A percentile compares a stretch with the other conserved stretches of the same genome.
These are phyloP conservation scores for Paxillus involutus DNA, from an alignment of 768 basidiomycete genomes.

Conservation along the genomic window DNA sequence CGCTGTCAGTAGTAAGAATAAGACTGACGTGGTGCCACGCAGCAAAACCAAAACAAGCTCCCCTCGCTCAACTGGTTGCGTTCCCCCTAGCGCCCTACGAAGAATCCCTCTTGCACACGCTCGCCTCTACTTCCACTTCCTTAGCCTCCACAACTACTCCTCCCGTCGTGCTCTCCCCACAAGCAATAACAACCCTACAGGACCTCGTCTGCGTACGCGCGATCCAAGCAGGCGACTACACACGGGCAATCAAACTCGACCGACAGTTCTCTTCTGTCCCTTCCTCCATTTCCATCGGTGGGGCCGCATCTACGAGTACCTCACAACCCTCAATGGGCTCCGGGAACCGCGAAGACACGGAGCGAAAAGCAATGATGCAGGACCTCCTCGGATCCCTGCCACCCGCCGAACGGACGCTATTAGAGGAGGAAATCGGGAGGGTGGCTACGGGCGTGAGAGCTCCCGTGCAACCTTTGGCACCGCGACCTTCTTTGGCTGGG, in stretches of 20 bases:
- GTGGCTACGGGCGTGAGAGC: slow-evolving; percentile 24
- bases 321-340: slow-evolving; percentile 15
- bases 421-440: slow-evolving; percentile 59
- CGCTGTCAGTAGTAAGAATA: neutral
- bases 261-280: slow-evolving; percentile 53
- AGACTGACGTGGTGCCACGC: neutral
- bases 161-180: slow-evolving; percentile 34
- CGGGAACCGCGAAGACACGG: slow-evolving; percentile 34
- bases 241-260: slow-evolving; percentile 76
- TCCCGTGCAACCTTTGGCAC: slow-evolving; percentile 1
- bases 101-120: slow-evolving; percentile 52
- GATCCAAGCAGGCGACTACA: slow-evolving; percentile 67
- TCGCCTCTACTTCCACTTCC: slow-evolving; percentile 49
- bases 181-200: slow-evolving; percentile 60
- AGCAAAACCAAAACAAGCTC: slow-evolving; percentile 60
- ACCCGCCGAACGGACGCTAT: slow-evolving; percentile 55
- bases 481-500: slow-evolving; percentile 13
- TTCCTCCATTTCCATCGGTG: slow-evolving; percentile 24
- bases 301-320: slow-evolving; percentile 3
- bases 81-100: slow-evolving; percentile 69
- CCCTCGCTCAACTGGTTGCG: slow-evolving; percentile 61
- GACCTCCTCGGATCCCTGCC: slow-evolving; percentile 68
- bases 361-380: slow-evolving; percentile 69
- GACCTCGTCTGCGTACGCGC: slow-evolving; percentile 80
- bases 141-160: neutral